Conservation (phyloP, 2,329 filamentous ascomycete genomes). For the Aspergillus calidoustus region DNA sequence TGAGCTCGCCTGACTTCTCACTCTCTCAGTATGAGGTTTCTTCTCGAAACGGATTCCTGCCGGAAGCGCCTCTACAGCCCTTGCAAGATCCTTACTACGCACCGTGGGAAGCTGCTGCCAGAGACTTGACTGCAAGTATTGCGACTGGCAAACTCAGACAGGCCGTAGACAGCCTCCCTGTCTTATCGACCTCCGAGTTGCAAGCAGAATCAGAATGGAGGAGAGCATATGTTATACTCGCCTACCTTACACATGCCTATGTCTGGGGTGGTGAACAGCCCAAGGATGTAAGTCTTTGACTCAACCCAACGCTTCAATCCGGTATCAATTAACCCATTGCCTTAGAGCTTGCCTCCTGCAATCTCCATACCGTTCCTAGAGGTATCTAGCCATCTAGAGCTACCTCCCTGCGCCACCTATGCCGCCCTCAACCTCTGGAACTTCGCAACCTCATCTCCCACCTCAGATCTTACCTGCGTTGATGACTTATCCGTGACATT, state of each 20-base stretch:
- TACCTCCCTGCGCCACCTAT: conserved; percentile 50
- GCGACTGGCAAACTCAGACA: conserved; percentile 74
- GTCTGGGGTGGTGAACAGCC: conserved; percentile 80
- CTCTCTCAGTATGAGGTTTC: conserved; percentile 71
- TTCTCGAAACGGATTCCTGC: conserved; percentile 75
- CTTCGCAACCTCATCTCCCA: conserved; percentile 29
- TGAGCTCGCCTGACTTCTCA: conserved; percentile 32
- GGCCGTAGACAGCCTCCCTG: conserved; percentile 75
- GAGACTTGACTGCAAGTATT: conserved; percentile 78
- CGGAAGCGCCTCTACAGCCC: conserved; percentile 70
- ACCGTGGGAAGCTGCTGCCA: conserved; percentile 82
- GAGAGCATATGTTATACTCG: conserved; percentile 75
- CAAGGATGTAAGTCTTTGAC: conserved; percentile 58
- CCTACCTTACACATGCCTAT: conserved; percentile 78
- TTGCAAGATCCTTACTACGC: conserved; percentile 85
- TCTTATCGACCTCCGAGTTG: conserved; percentile 77
- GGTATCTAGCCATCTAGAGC: conserved; percentile 41
- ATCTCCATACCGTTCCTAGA: conserved; percentile 43
- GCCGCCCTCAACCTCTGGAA: conserved; percentile 49
- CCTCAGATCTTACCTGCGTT: conserved; percentile 40
- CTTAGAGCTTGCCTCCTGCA: conserved; percentile 41
- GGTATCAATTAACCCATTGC: neutral
- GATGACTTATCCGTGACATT: conserved; percentile 40
- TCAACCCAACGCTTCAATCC: neutral
- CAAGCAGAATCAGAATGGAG: conserved; percentile 85